Evolutionary conservation across 2,329 filamentous ascomycete genomes (phyloP), one percentile per base, ranked within the genome.

Genomic region (Chrysosporium queenslandicum): DNA sequence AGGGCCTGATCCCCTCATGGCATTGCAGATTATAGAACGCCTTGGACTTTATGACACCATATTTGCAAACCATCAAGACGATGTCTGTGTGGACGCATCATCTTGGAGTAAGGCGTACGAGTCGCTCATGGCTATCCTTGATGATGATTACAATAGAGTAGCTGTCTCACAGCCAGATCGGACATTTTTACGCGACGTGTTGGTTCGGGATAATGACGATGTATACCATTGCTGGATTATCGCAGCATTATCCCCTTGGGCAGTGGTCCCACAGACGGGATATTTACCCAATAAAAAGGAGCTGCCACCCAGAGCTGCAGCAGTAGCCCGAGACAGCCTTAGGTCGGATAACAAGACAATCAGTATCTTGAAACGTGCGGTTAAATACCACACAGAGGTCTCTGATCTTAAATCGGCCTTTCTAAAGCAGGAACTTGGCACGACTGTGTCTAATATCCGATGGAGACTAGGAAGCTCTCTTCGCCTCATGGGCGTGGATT

Each of bases 221-320:
- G 64, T 69, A n/a, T 90, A 86, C 64, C 72, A 84, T 41, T 79
- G 84, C 5, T 96, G 90, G 89, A 72, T 86, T 16, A 75, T 94
- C 18, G 80, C 83, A 1, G 82, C 87, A 4, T 67, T 94, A 21
- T 77, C 80, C 12, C 90, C 90, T 0, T 96, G 87, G 82, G 71
- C 73, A 64, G 80, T 71, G 63, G 72, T 71, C 53, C 70, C 56
- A 64, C 70, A 57, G 60, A 75, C 63, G 63, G 55, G 63, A 55
- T 65, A 69, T 43, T 55, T 67, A 50, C 61, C 63, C 3, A 59
- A 68, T 25, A 69, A 71, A 43, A 85, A 80, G 62, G 64, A 70
- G 18, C 71, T 77, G 2, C 75, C 77, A 18, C 80, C 83, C 0
- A 74, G 81, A 16, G 77, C 82, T 2, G 77, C 78, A 2, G 71